Conservation (phyloP, 371 early-diverging fungal genomes). For the Apophysomyces ossiformis region DNA sequence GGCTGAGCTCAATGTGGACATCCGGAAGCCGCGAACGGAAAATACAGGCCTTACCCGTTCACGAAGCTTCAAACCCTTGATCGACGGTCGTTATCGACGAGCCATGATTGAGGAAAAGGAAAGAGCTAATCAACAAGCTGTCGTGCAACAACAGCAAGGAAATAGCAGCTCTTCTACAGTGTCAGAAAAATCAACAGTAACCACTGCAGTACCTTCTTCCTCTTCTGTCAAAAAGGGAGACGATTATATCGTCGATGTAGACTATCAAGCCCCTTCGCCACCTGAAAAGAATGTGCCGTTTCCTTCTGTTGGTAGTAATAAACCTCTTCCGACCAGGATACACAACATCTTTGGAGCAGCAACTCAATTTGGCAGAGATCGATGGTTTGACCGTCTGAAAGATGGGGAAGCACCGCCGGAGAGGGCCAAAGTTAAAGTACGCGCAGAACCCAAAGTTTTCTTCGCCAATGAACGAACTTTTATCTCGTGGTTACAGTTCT, state of each 20-base stretch:
- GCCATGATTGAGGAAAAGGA: slow-evolving; percentile 46
- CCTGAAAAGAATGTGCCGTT: not conserved
- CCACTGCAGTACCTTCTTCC: not conserved
- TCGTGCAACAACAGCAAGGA: slow-evolving; percentile 9
- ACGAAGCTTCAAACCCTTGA: slow-evolving; percentile 49
- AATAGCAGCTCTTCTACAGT: not conserved
- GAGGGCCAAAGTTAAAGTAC: slow-evolving; percentile 75
- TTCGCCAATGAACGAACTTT: slow-evolving; percentile 99
- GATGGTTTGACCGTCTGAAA: slow-evolving; percentile 9
- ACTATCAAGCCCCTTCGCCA: not conserved
- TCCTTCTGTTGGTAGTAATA: not conserved
- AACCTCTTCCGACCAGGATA: not conserved
- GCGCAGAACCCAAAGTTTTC: slow-evolving; percentile 96
- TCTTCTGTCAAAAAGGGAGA: not conserved
- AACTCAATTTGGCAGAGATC: not conserved
- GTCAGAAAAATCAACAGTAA: slow-evolving; percentile 1
- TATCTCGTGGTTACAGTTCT: slow-evolving; percentile 87
- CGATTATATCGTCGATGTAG: not conserved
- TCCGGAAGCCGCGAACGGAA: slow-evolving; percentile 69
- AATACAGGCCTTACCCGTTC: slow-evolving; percentile 59
- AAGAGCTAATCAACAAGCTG: slow-evolving; percentile 20
- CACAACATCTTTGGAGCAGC: not conserved
- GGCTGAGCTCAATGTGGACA: slow-evolving; percentile 93
- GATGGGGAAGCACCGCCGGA: slow-evolving; percentile 47
- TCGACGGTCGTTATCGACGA: slow-evolving; percentile 49